A percentile compares a stretch with the other conserved stretches of the same genome.
Conservation (phyloP, 208 protist species). For the Trypanosoma rangeli region DNA sequence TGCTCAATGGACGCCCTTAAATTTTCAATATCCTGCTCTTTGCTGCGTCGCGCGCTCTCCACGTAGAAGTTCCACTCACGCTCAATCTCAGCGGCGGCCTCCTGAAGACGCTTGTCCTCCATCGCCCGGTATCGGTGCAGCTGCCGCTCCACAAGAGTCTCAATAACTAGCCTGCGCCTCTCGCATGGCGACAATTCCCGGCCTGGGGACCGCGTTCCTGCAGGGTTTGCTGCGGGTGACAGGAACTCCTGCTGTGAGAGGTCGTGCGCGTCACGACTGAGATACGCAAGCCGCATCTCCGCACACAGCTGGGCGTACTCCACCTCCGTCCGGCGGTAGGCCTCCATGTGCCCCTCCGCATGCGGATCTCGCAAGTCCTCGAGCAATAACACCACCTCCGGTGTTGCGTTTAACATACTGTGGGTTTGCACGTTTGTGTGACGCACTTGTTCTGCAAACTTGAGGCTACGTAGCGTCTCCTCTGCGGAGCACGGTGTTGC, state of each 20-base stretch:
- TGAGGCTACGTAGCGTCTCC: constrained; percentile 68
- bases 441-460: constrained; percentile 85
- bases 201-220: neutral
- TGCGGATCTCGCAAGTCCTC: constrained; percentile 76
- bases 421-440: constrained; percentile 74
- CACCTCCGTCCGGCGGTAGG: constrained; percentile 36
- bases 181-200: neutral
- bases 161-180: constrained; percentile 35
- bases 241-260: neutral
- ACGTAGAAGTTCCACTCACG: constrained; percentile 35
- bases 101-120: constrained; percentile 40
- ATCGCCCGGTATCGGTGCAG: constrained; percentile 29
- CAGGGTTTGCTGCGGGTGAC: neutral
- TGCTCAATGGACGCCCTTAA: constrained; percentile 39
- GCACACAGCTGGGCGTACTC: constrained; percentile 68
- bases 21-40: constrained; percentile 35
- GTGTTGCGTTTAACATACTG: constrained; percentile 41
- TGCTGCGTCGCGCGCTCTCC: constrained; percentile 17
- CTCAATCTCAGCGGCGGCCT: constrained; percentile 35
- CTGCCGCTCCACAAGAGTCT: constrained; percentile 33
- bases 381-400: constrained; percentile 65
- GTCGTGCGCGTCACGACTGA: constrained; percentile 24
- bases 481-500: constrained; percentile 69
- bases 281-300: constrained; percentile 71
- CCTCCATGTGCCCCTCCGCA: constrained; percentile 48